Conservation (phyloP, 208 protist genomes). For the Crithidia sp. region DNA sequence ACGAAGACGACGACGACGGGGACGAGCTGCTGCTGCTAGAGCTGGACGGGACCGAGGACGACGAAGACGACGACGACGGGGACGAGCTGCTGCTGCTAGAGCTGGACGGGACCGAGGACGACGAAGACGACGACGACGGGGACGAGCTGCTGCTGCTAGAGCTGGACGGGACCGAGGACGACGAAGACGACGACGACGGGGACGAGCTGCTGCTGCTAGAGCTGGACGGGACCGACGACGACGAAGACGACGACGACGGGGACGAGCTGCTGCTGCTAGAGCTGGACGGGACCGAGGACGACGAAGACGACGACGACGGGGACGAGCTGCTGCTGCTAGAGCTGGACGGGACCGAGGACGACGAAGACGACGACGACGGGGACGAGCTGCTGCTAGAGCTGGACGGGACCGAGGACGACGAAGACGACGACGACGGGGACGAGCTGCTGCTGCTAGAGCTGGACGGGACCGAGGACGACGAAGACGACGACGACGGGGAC, state of each 20-base stretch:
- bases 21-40: background rate
- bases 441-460: background rate
- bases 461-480: background rate
- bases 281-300: background rate
- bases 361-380: constrained; percentile 16
- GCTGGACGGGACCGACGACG: too few species aligned
- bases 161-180: background rate
- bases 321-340: background rate
- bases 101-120: background rate
- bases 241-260: constrained; percentile 10
- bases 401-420: constrained; percentile 4
- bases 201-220: too few species aligned
- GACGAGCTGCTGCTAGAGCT: background rate
- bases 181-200: constrained; percentile 20
- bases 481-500: constrained; percentile 18
- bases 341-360: background rate
- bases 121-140: constrained; percentile 16
- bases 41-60: background rate
- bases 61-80: constrained; percentile 16
- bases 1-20: constrained; percentile 16
- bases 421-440: constrained; percentile 11
- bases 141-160: background rate
- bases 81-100: background rate
- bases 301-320: constrained; percentile 16
- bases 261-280: background rate